Evolutionary conservation across 257 asterid species (phyloP).

Genomic region (Misopates orontium): DNA sequence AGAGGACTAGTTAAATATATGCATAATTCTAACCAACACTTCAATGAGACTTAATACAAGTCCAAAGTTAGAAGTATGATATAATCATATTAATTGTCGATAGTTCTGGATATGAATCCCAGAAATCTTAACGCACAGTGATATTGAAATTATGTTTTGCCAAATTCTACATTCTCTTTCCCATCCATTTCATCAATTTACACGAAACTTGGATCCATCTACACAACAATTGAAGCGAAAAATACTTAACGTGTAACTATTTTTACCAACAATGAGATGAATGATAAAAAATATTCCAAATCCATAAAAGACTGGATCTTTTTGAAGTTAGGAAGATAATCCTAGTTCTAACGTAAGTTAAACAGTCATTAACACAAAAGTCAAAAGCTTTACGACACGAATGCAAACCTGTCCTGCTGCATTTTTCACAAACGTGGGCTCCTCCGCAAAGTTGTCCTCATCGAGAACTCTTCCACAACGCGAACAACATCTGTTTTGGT

Average conservation of each 20-base stretch:
- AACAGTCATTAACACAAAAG: neutral
- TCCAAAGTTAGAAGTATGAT: neutral
- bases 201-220: too few relatives aligned
- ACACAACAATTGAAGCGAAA: too few relatives aligned
- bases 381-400: conserved; percentile 1
- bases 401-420: conserved; percentile 63
- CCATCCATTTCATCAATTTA: too few relatives aligned
- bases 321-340: neutral
- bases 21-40: neutral
- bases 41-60: neutral
- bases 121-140: too few relatives aligned
- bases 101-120: too few relatives aligned
- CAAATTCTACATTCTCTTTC: too few relatives aligned
- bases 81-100: neutral
- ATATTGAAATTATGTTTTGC: too few relatives aligned
- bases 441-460: conserved; percentile 54
- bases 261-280: neutral
- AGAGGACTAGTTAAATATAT: neutral
- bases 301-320: neutral
- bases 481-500: conserved; percentile 57
- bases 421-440: conserved; percentile 55
- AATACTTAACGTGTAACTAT: too few relatives aligned
- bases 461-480: conserved; percentile 67
- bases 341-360: neutral
- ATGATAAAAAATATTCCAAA: neutral